Evolutionary conservation across 2,329 filamentous ascomycete genomes (phyloP).

Genomic region (Aspergillus calidoustus): DNA sequence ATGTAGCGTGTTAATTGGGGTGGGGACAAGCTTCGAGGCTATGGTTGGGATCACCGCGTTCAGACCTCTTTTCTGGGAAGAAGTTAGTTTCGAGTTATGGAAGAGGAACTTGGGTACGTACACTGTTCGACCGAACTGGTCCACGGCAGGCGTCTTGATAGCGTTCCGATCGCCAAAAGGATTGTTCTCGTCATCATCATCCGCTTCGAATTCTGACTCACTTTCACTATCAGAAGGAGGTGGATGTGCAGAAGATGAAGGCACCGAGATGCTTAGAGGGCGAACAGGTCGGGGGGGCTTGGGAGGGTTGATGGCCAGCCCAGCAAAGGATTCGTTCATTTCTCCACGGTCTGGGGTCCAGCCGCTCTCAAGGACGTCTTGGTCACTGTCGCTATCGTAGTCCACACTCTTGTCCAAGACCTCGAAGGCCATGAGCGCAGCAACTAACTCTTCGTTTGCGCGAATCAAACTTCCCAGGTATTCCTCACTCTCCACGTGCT

Average conservation of each 20-base stretch:
- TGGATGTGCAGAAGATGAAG: slow-evolving; percentile 26
- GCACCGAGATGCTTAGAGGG: slow-evolving; percentile 59
- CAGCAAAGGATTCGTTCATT: slow-evolving; percentile 37
- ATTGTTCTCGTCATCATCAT: slow-evolving; percentile 79
- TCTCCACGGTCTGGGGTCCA: slow-evolving; percentile 32
- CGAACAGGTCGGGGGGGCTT: slow-evolving; percentile 58
- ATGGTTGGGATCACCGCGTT: neutral
- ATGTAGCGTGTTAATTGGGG: neutral
- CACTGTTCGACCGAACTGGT: slow-evolving; percentile 37
- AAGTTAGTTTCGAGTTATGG: slow-evolving; percentile 19
- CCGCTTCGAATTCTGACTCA: slow-evolving; percentile 56
- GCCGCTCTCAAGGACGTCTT: slow-evolving; percentile 51
- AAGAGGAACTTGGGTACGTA: neutral
- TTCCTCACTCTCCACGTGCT: slow-evolving; percentile 86
- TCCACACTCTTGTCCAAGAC: slow-evolving; percentile 73
- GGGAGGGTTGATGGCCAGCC: slow-evolving; percentile 40
- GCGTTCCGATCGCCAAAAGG: slow-evolving; percentile 86
- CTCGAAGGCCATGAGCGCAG: slow-evolving; percentile 90
- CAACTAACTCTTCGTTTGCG: slow-evolving; percentile 94
- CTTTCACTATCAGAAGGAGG: slow-evolving; percentile 58
- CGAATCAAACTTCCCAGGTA: slow-evolving; percentile 90
- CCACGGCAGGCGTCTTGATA: slow-evolving; percentile 39
- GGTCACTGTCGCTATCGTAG: slow-evolving; percentile 68
- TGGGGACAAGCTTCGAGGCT: neutral
- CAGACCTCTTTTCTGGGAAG: slow-evolving; percentile 35